phyloP scores from a whole-genome alignment of 805 yeast genomes.

The Metschnikowia santaceciliae region DNA sequence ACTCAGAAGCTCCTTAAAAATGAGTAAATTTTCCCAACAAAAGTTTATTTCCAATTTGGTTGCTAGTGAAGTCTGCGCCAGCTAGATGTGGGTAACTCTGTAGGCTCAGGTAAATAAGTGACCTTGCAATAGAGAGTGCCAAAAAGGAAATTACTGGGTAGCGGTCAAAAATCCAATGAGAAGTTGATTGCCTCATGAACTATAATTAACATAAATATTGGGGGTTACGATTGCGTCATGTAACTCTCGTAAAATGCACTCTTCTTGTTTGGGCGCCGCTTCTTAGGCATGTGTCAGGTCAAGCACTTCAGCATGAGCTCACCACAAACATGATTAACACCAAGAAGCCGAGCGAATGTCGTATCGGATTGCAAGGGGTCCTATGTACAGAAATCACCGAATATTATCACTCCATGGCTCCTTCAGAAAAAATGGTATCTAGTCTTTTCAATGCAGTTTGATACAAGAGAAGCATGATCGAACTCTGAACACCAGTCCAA shows the following conservation, averaged over 20 bases:
- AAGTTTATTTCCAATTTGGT: too few species aligned
- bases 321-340: neutral
- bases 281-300: too few species aligned
- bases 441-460: slow-evolving; percentile 67
- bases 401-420: neutral
- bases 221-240: neutral
- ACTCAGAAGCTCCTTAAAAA: too few species aligned
- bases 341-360: neutral
- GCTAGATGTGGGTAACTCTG: too few species aligned
- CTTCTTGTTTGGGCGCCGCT: too few species aligned
- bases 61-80: too few species aligned
- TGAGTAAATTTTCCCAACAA: too few species aligned
- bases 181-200: neutral
- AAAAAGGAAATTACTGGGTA: neutral
- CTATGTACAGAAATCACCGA: slow-evolving; percentile 2
- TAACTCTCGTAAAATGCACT: neutral
- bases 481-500: slow-evolving; percentile 95
- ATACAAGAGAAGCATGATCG: slow-evolving; percentile 86
- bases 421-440: slow-evolving; percentile 22
- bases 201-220: neutral
- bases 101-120: too few species aligned
- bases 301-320: neutral
- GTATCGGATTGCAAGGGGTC: neutral
- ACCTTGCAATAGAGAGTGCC: neutral
- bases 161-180: neutral